These are phyloP conservation scores for Aspergillus cavernicola DNA, from an alignment of 495 filamentous ascomycete species.

Conservation along the genomic window DNA sequence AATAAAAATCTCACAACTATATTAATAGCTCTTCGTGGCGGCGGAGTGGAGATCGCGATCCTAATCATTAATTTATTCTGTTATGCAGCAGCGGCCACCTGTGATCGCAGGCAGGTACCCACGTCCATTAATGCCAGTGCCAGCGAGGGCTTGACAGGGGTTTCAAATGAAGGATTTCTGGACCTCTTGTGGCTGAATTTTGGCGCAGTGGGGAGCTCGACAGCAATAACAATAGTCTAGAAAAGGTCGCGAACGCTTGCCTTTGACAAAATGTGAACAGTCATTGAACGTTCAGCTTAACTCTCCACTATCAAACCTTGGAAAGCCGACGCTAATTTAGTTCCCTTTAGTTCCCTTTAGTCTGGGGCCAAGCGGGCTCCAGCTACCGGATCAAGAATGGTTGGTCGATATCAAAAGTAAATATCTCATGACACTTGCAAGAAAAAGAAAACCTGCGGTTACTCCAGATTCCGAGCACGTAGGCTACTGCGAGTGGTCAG, in stretches of 20 bases:
- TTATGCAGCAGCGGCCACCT: background rate
- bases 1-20: too few species aligned
- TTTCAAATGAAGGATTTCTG: background rate
- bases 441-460: background rate
- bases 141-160: too few species aligned
- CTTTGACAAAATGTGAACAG: background rate
- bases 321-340: background rate
- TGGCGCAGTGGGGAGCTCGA: background rate
- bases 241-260: too few species aligned
- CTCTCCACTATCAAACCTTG: background rate
- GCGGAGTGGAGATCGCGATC: background rate
- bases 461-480: too few species aligned
- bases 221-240: too few species aligned
- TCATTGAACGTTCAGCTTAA: background rate
- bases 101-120: background rate
- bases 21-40: background rate
- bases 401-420: background rate
- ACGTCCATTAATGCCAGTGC: background rate
- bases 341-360: constrained; percentile 1
- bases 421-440: too few species aligned
- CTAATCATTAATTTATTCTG: background rate
- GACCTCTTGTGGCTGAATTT: background rate
- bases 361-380: background rate
- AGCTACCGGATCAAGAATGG: background rate
- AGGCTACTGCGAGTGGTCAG: too few species aligned